phyloP scores from a whole-genome alignment of 2,329 filamentous ascomycete genomes.

The Fonsecaea pugnacius region DNA sequence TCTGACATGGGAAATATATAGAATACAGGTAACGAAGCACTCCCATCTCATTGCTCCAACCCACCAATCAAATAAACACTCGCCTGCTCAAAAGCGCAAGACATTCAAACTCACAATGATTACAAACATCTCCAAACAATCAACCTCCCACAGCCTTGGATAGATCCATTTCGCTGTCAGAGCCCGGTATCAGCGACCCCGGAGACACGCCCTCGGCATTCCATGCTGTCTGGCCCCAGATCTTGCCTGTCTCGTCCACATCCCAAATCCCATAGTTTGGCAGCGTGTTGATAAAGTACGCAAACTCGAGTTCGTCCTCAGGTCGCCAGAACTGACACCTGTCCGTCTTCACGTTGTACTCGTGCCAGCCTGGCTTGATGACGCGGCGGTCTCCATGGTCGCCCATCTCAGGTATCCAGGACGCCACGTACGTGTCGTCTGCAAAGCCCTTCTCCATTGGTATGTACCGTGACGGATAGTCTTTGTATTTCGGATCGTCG shows the following conservation, averaged over 20 bases:
- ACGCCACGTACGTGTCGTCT: background rate
- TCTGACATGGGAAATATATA: background rate
- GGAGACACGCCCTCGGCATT: slow-evolving; percentile 4
- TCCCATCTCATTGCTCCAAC: background rate
- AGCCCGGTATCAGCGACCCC: background rate
- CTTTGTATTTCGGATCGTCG: slow-evolving; percentile 1
- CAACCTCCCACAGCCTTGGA: background rate
- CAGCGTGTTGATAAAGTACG: slow-evolving; percentile 13
- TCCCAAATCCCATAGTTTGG: background rate
- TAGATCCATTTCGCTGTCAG: background rate
- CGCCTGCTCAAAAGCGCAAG: background rate
- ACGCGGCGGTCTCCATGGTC: background rate
- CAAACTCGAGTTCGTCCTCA: slow-evolving; percentile 9
- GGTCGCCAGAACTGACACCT: slow-evolving; percentile 5
- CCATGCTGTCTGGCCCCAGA: background rate
- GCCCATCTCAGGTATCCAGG: background rate
- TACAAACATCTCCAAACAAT: background rate
- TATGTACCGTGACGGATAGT: background rate
- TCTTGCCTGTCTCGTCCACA: slow-evolving; percentile 11
- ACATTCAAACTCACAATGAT: background rate
- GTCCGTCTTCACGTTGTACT: slow-evolving; percentile 10
- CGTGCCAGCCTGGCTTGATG: slow-evolving; percentile 11
- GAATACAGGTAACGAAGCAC: background rate
- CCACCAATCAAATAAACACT: background rate
- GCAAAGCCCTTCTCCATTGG: background rate